A percentile compares a stretch with the other conserved stretches of the same genome.
Conservation (phyloP, 2,329 filamentous ascomycete genomes). For the Monosporascus sp. region DNA sequence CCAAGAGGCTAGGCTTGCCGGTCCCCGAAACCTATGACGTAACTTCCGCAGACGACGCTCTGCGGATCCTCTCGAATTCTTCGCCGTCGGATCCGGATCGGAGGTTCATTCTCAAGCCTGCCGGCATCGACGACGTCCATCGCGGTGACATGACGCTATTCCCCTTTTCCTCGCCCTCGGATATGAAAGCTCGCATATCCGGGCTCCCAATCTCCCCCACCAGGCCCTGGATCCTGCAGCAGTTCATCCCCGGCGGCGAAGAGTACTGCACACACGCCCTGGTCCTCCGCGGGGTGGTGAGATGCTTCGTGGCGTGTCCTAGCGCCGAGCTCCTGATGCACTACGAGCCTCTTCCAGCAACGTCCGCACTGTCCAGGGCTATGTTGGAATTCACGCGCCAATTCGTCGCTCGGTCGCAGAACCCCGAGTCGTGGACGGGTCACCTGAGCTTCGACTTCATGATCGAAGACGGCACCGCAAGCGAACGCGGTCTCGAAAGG, state of each 20-base stretch:
- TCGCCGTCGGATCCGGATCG: constrained; percentile 20
- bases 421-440: constrained; percentile 50
- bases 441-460: constrained; percentile 72
- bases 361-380: constrained; percentile 48
- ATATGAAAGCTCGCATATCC: constrained; percentile 52
- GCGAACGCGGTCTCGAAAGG: constrained; percentile 25
- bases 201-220: constrained; percentile 49
- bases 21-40: constrained; percentile 51
- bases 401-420: constrained; percentile 46
- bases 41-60: constrained; percentile 45
- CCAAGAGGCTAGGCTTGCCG: constrained; percentile 47
- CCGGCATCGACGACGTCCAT: constrained; percentile 56
- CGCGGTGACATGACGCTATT: constrained; percentile 61
- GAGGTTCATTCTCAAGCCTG: constrained; percentile 62
- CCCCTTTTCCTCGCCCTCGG: constrained; percentile 46
- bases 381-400: constrained; percentile 62
- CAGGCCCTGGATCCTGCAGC: constrained; percentile 63
- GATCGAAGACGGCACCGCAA: constrained; percentile 38
- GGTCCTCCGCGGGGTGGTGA: constrained; percentile 59
- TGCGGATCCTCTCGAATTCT: constrained; percentile 43
- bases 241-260: constrained; percentile 54
- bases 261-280: constrained; percentile 72
- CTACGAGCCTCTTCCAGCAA: constrained; percentile 53
- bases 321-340: constrained; percentile 61
- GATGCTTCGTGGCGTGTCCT: constrained; percentile 62